Evolutionary conservation across 208 protist species (phyloP), one percentile per base, ranked within the genome.

Genomic region (Acanthamoeba lenticulata): DNA sequence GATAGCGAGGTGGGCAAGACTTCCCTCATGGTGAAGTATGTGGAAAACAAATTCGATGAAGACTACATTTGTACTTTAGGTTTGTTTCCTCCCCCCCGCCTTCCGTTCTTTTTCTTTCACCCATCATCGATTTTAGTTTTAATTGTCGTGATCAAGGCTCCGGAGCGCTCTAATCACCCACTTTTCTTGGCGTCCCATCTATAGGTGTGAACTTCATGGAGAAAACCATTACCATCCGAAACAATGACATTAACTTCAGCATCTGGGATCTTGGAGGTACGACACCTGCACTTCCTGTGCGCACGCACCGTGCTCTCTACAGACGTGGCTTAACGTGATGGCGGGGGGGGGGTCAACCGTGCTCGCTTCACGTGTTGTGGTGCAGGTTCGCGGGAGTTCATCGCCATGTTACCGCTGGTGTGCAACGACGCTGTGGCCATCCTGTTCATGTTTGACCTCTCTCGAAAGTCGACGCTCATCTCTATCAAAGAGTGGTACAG

Each of bases 191-290:
- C 13, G 7, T 11, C 65, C 34, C 7, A 9, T 7, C 38, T 88
- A 67, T 55, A 98, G 98, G 98, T 45, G 98, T 99, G 4, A 99
- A 99, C 93, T 99, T 99, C 88, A 98, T 99, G 97, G 98, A 99
- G 85, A 99, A 98, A 90, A 97, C 95, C 0, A 95, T 98, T 21
- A 91, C 57, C 29, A 86, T 99, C 29, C 96, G 96, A 79, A 96
- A 95, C 34, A 96, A 94, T 1, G 97, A 98, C 32, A 96, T 99
- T 36, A 98, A 95, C 65, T 98, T 99, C 62, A 95, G 69, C 32
- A 98, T 99, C 86, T 99, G 98, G 98, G 98, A 99, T 97, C 95
- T 99, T 11, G 98, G 98, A 86, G 98, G 97, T 97, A 91, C 36
- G 88, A 45, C 15, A n/a, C n/a, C n/a, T n/a, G n/a, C n/a, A n/a